A percentile compares a stretch with the other conserved stretches of the same genome.
These are phyloP conservation scores for Isabelozyma pseudorhagii DNA, from an alignment of 805 yeast species.

Conservation along the genomic window DNA sequence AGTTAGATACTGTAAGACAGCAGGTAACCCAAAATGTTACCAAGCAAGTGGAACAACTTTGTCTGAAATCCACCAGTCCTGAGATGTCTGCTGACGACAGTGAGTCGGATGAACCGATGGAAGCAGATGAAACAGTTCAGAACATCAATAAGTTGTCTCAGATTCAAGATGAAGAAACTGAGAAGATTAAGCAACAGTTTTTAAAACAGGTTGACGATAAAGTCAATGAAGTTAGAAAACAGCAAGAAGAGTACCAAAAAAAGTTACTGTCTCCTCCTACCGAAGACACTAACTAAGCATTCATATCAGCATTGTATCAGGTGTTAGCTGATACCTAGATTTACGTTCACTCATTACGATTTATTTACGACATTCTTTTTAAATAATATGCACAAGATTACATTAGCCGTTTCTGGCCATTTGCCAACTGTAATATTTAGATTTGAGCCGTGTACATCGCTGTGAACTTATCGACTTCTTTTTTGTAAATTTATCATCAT, in stretches of 20 bases:
- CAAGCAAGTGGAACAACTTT: constrained; percentile 23
- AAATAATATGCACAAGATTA: no score
- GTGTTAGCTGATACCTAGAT: neutral
- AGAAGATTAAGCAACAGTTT: constrained; percentile 20
- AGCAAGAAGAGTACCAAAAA: constrained; percentile 3
- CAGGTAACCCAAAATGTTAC: constrained; percentile 29
- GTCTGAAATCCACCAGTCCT: constrained; percentile 14
- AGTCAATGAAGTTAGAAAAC: constrained; percentile 13
- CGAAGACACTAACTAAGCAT: no score
- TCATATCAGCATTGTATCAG: no score
- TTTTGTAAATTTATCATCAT: no score
- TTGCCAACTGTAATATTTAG: no score
- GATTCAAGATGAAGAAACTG: constrained; percentile 7
- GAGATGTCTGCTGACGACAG: neutral
- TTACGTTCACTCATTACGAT: neutral
- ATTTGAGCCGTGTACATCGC: no score
- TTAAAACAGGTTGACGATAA: constrained; percentile 25
- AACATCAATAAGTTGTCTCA: neutral
- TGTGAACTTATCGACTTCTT: no score
- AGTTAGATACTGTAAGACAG: constrained; percentile 21
- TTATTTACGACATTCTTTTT: neutral
- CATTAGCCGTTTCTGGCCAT: no score
- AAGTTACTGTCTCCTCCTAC: neutral
- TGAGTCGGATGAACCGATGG: neutral
- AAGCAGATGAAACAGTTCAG: neutral